Evolutionary conservation across 495 filamentous ascomycete species (phyloP).

Genomic region (Daldinia concentrica): DNA sequence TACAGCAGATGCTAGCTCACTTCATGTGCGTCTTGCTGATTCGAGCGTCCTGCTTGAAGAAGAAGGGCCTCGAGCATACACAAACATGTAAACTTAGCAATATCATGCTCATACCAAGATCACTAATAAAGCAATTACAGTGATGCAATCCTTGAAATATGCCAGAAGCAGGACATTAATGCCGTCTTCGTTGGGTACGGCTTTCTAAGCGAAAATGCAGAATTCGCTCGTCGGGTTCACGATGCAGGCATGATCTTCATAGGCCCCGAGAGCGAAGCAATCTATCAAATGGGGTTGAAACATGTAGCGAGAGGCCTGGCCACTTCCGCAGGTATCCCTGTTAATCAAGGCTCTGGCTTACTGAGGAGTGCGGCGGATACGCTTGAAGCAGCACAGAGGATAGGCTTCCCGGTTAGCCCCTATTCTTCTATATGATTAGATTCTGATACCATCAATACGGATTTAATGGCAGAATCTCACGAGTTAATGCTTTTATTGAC

Average conservation of each 20-base stretch:
- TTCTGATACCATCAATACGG: neutral
- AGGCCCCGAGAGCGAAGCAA: conserved; percentile 62
- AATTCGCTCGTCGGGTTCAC: conserved; percentile 60
- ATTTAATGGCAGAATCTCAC: neutral
- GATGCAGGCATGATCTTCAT: conserved; percentile 63
- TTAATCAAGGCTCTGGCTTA: conserved; percentile 36
- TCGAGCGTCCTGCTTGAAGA: conserved; percentile 49
- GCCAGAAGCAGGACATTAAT: conserved; percentile 18
- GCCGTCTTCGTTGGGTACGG: conserved; percentile 47
- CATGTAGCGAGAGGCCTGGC: conserved; percentile 59
- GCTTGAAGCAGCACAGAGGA: conserved; percentile 1
- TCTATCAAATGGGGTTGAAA: conserved; percentile 66
- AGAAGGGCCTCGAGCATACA: conserved; percentile 38
- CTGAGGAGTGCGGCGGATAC: conserved; percentile 21
- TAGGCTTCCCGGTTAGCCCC: conserved; percentile 42
- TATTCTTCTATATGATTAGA: neutral
- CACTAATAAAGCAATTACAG: conserved; percentile 22
- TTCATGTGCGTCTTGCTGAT: conserved; percentile 64
- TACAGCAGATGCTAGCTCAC: conserved; percentile 62
- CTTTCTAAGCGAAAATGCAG: conserved; percentile 67
- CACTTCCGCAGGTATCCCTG: conserved; percentile 25
- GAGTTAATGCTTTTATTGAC: neutral
- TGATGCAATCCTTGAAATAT: conserved; percentile 38
- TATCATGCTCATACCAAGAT: neutral
- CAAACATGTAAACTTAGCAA: conserved; percentile 29